These are phyloP conservation scores for Sugiyamaella chiloensis DNA, from an alignment of 805 yeast genomes.

Conservation along the genomic window DNA sequence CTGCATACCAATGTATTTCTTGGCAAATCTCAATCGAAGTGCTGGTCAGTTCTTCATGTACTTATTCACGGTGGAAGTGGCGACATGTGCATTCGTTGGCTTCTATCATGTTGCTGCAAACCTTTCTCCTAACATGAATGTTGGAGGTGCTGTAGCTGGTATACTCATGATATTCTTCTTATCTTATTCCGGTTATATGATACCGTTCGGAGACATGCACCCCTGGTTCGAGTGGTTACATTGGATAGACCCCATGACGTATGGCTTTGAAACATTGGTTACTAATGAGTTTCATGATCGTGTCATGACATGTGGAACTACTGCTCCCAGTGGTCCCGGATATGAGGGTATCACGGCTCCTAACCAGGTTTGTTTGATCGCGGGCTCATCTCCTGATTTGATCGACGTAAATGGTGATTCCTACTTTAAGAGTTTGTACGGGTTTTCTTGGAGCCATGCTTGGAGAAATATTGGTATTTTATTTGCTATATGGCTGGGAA, in stretches of 20 bases:
- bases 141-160: conserved; percentile 62
- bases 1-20: conserved; percentile 52
- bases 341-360: conserved; percentile 40
- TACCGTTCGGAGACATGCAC: conserved; percentile 58
- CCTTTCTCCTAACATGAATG: conserved; percentile 43
- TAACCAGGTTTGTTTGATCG: conserved; percentile 54
- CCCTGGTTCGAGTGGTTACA: conserved; percentile 72
- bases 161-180: conserved; percentile 46
- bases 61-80: conserved; percentile 43
- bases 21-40: conserved; percentile 47
- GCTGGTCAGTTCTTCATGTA: conserved; percentile 56
- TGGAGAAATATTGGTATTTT: conserved; percentile 81
- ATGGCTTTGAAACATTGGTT: conserved; percentile 17
- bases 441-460: conserved; percentile 53
- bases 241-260: conserved; percentile 17
- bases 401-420: conserved; percentile 54
- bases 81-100: conserved; percentile 48
- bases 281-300: conserved; percentile 54
- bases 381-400: conserved; percentile 58
- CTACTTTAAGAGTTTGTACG: conserved; percentile 48
- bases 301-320: conserved; percentile 48
- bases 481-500: conserved; percentile 48
- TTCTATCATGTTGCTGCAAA: conserved; percentile 56
- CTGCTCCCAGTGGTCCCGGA: conserved; percentile 58
- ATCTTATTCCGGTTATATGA: conserved; percentile 59